Evolutionary conservation across 2,329 filamentous ascomycete genomes (phyloP).

Genomic region (Fusarium sp.): DNA sequence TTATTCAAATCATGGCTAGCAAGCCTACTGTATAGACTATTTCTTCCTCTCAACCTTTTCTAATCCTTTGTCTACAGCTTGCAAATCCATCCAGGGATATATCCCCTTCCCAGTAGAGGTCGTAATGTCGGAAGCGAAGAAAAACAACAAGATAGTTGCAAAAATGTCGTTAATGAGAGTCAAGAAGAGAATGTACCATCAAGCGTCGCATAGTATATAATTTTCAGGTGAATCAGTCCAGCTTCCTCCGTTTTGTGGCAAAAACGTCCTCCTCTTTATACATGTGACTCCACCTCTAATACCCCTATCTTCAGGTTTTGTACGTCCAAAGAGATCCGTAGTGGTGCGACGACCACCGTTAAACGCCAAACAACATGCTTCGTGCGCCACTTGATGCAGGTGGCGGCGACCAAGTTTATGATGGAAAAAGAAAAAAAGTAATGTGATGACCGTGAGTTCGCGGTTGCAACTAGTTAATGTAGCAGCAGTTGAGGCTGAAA

Average conservation of each 20-base stretch:
- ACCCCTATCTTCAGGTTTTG: conserved; percentile 23
- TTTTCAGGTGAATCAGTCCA: conserved; percentile 21
- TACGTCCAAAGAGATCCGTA: conserved; percentile 36
- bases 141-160: neutral
- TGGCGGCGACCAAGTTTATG: conserved; percentile 18
- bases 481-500: conserved; percentile 3
- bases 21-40: conserved; percentile 36
- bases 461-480: conserved; percentile 12
- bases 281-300: conserved; percentile 22
- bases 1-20: conserved; percentile 30
- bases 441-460: conserved; percentile 16
- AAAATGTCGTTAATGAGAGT: conserved; percentile 31
- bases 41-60: neutral
- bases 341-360: conserved; percentile 35
- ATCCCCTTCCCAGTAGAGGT: conserved; percentile 27
- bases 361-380: conserved; percentile 43
- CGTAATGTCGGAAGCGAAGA: conserved; percentile 17
- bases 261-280: conserved; percentile 10
- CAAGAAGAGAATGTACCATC: conserved; percentile 33
- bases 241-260: conserved; percentile 21
- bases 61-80: neutral
- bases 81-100: conserved; percentile 17
- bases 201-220: conserved; percentile 30
- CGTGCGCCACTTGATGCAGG: conserved; percentile 17
- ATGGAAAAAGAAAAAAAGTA: neutral